A percentile compares a stretch with the other conserved stretches of the same genome.
These are phyloP conservation scores for Nakazawaea ishiwadae DNA, from an alignment of 805 yeast species.

Conservation along the genomic window DNA sequence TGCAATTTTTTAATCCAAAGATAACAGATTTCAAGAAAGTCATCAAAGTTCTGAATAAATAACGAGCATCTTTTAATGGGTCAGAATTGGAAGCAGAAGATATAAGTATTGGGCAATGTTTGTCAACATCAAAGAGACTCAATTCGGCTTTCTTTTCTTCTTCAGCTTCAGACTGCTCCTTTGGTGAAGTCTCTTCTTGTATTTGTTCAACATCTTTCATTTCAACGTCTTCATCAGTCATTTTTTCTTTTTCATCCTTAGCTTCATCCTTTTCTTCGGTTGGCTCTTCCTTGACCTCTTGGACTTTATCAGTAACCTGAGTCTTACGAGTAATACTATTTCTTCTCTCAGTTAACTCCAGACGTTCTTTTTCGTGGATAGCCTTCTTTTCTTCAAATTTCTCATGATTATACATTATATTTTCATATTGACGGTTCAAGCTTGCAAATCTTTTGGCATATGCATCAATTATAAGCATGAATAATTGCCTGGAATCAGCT, in stretches of 20 bases:
- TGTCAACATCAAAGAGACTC: conserved; percentile 42
- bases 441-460: conserved; percentile 78
- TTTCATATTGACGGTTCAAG: conserved; percentile 66
- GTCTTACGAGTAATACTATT: neutral
- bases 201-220: conserved; percentile 17
- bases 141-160: conserved; percentile 15
- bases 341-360: conserved; percentile 29
- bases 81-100: conserved; percentile 50
- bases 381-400: conserved; percentile 41
- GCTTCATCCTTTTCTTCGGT: neutral
- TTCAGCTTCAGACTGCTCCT: conserved; percentile 4
- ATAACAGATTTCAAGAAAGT: conserved; percentile 87
- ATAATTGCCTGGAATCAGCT: conserved; percentile 75
- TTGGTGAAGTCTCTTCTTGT: conserved; percentile 14
- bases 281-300: conserved; percentile 1
- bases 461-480: conserved; percentile 82
- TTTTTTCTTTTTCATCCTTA: conserved; percentile 7
- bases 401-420: conserved; percentile 58
- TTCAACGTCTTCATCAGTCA: conserved; percentile 26
- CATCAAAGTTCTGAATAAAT: conserved; percentile 81
- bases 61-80: conserved; percentile 83
- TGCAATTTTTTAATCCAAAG: conserved; percentile 83
- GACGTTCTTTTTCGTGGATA: conserved; percentile 38
- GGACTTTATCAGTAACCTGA: neutral
- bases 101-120: conserved; percentile 55